Evolutionary conservation across 306 rosid species (phyloP), one percentile per base, ranked within the genome.

Genomic region (Adenanthera pavonina): DNA sequence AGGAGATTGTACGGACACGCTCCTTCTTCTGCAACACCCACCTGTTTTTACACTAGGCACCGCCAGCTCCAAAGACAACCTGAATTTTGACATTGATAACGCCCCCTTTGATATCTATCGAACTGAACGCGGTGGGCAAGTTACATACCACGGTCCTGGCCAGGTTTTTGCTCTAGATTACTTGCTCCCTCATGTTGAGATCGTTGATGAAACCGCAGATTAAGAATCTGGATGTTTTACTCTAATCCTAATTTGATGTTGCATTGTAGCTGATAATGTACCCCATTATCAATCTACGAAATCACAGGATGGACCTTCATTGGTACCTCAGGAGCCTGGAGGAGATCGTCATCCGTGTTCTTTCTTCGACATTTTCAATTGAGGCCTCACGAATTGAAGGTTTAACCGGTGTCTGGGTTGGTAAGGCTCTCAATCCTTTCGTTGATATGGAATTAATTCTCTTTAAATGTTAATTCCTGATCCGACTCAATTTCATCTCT

Each of bases 391-490:
- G 93, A 69, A 43, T 83, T 36, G 88, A 93, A 70, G 97, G 97
- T 69, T 86, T 90, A 47, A 95, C 97, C 20, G 97, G 99, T 78
- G 99, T 95, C 84, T 95, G 97, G 99, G 86, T 88, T 69, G 97
- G 97, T 92, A 87, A 76, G 88, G 54, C 40, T 78, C 75, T 61
- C 41, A 19, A 64, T 43, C 35, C 20, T 61, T 74, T 17, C 14
- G 13, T 17, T 35, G 11, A 5, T 14, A 43, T 2, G 36, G 5
- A 14, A 53, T 25, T 35, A 4, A 54, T 49, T 36, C 38, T 25
- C 67, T 30, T 74, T 62, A 17, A 54, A 43, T 6, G 11, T 12
- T 16, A 56, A 11, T 33, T 12, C 35, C 35, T 79, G 30, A 1
- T 20, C 0, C 12, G 5, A n/a, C 36, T 56, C 38, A 47, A 38